Base-by-base conservation (phyloP, 2,329 filamentous ascomycete genomes). In the Colletotrichum sp. region DNA sequence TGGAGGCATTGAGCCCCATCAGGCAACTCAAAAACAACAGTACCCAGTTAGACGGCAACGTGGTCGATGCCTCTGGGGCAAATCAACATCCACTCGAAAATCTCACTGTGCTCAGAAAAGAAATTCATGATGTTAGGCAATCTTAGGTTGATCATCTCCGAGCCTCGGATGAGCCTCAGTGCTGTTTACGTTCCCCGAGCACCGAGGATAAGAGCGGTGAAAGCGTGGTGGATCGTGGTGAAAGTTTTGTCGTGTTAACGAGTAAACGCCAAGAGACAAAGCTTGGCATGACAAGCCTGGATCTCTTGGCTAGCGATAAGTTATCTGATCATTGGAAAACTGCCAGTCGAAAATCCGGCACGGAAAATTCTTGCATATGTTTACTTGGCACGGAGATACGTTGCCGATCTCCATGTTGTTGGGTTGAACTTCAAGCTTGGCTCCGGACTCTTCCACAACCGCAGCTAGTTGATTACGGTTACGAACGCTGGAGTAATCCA, bases 301-400 rank as follows among this genome's bases (percentile, higher is more conserved):
- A 69, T 72, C 69, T 73, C 69, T 73, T 76, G 73, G 73, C 73
- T 22, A 32, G 34, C 63, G 69, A 72, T 72, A 68, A 64, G 27
- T 34, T 49, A 62, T 67, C 44, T 52, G 44, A 52, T 72, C 15
- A 7, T 32, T 29, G 22, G 5, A n/a, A 27, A 34, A 30, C 57
- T 67, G 34, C 55, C 62, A 29, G 19, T 13, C 19, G 25, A 32
- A 7, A 29, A 36, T 62, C 7, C 5, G 36, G 11, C 27, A 29
- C 32, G 32, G 7, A 30, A 62, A 22, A n/a, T 27, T 25, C 8
- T 7, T 69, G 34, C 52, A 49, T 52, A 25, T 16, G 34, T 25
- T 27, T 16, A 34, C 68, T 49, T 63, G 68, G 68, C 68, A 55
- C 68, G n/a, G 57, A 52, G 15, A 62, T 25, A 63, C 13, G 59